Evolutionary conservation across 352 stramenopile genomes (phyloP).

Genomic region (Phytophthora pisi): DNA sequence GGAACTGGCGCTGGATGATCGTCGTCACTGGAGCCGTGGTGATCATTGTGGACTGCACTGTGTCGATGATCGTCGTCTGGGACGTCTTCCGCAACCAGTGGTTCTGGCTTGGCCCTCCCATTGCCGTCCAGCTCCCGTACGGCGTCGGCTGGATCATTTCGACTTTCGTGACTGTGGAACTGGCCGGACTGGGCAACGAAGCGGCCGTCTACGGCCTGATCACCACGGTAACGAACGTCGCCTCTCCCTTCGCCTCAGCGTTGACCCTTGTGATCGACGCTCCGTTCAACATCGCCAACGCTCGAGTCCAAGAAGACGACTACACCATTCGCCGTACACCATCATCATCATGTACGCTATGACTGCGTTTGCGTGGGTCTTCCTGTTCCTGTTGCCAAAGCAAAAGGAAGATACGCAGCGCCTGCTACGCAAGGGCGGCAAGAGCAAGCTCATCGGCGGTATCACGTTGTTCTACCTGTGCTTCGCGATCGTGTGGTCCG

Average conservation of each 20-base stretch:
- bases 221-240: conserved; percentile 29
- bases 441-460: conserved; percentile 10
- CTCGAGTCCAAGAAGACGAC: conserved; percentile 10
- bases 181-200: conserved; percentile 36
- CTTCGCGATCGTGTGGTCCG: conserved; percentile 11
- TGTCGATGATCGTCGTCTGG: conserved; percentile 13
- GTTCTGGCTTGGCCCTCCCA: conserved; percentile 17
- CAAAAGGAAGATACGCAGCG: conserved; percentile 17
- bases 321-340: conserved; percentile 3
- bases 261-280: conserved; percentile 18
- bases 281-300: conserved; percentile 13
- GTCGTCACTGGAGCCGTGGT: conserved; percentile 24
- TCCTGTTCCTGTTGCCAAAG: conserved; percentile 9
- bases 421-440: conserved; percentile 7
- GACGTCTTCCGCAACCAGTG: conserved; percentile 17
- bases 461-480: conserved; percentile 10
- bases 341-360: conserved; percentile 20
- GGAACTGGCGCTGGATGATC: conserved; percentile 45
- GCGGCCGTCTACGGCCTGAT: conserved; percentile 35
- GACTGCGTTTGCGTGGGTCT: conserved; percentile 15
- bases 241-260: conserved; percentile 8
- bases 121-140: conserved; percentile 19
- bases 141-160: conserved; percentile 35
- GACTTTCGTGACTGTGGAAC: conserved; percentile 26
- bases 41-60: conserved; percentile 18